Evolutionary conservation across 371 early-diverging fungal species (phyloP).

Genomic region (Lichtheimia corymbifera): DNA sequence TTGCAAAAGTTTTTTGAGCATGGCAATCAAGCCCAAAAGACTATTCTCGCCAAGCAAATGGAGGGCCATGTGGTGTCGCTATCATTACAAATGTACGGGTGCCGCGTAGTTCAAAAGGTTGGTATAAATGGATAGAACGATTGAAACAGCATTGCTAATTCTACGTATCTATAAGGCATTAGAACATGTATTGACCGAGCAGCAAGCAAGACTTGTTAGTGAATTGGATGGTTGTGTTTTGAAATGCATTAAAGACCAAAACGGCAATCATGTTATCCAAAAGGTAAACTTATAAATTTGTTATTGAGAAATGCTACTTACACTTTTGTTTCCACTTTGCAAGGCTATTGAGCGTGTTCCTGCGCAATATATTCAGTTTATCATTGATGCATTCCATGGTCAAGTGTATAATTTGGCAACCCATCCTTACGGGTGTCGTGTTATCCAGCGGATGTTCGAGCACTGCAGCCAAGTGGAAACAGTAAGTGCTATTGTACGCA

Average conservation of each 20-base stretch:
- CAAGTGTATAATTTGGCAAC: conserved; percentile 97
- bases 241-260: conserved; percentile 99
- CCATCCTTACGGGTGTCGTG: conserved; percentile 99
- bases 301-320: neutral
- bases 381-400: conserved; percentile 96
- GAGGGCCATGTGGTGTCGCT: conserved; percentile 92
- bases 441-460: conserved; percentile 99
- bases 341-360: conserved; percentile 95
- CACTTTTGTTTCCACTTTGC: neutral
- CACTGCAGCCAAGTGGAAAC: conserved; percentile 91
- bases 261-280: conserved; percentile 99
- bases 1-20: conserved; percentile 99
- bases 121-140: no score
- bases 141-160: neutral
- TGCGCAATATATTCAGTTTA: conserved; percentile 91
- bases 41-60: conserved; percentile 90
- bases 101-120: conserved; percentile 98
- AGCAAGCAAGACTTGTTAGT: conserved; percentile 89
- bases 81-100: conserved; percentile 99
- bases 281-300: conserved; percentile 52
- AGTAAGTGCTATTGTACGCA: conserved; percentile 34
- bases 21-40: conserved; percentile 86
- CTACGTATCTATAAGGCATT: conserved; percentile 59
- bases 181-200: conserved; percentile 89
- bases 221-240: conserved; percentile 96